Evolutionary conservation across 2,329 filamentous ascomycete species (phyloP).

Genomic region (Epichloe sylvatica): DNA sequence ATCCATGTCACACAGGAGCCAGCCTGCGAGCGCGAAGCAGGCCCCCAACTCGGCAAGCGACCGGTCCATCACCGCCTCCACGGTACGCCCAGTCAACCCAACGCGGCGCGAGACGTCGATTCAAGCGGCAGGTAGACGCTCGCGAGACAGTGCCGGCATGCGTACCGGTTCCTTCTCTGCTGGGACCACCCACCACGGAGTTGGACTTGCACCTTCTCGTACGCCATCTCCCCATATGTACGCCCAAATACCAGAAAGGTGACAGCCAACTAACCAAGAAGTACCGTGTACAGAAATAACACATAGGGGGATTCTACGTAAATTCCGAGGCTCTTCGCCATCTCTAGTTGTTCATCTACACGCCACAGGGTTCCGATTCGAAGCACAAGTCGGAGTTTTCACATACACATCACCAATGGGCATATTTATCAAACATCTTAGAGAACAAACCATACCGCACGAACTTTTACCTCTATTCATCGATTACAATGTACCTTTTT

Average conservation of each 20-base stretch:
- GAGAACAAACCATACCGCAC: conserved; percentile 66
- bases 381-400: conserved; percentile 86
- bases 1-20: conserved; percentile 41
- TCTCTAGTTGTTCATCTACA: conserved; percentile 82
- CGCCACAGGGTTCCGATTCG: conserved; percentile 76
- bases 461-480: conserved; percentile 73
- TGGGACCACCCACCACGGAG: conserved; percentile 25
- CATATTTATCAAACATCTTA: conserved; percentile 63
- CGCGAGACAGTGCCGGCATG: conserved; percentile 36
- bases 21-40: conserved; percentile 30
- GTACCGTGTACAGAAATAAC: conserved; percentile 45
- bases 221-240: conserved; percentile 7
- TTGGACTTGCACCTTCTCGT: conserved; percentile 41
- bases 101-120: conserved; percentile 41
- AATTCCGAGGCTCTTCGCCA: conserved; percentile 59
- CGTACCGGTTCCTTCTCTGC: conserved; percentile 33
- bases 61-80: conserved; percentile 24
- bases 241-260: background rate
- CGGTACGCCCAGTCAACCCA: conserved; percentile 40
- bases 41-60: conserved; percentile 22
- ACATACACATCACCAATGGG: conserved; percentile 87
- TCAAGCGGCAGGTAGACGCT: conserved; percentile 31
- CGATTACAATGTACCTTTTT: conserved; percentile 67
- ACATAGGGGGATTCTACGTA: conserved; percentile 66
- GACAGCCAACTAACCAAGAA: background rate